These are phyloP conservation scores for Ascochyta fabae DNA, from an alignment of 2,329 filamentous ascomycete species.

Conservation along the genomic window DNA sequence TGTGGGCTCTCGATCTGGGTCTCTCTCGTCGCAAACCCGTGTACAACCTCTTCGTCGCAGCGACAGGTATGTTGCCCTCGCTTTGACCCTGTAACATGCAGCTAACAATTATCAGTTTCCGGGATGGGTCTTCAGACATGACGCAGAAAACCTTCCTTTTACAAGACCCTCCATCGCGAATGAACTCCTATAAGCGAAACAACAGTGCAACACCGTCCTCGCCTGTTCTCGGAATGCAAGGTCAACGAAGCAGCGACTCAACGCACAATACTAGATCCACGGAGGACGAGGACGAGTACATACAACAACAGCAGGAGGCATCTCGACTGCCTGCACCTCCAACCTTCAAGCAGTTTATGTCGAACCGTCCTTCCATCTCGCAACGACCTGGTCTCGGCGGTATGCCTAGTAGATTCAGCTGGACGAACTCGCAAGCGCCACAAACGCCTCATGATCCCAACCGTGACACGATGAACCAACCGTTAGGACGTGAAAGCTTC, in stretches of 20 bases:
- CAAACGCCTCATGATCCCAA: constrained; percentile 46
- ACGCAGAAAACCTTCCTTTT: constrained; percentile 36
- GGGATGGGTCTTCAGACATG: constrained; percentile 12
- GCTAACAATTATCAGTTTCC: constrained; percentile 29
- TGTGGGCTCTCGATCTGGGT: constrained; percentile 32
- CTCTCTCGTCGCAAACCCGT: constrained; percentile 38
- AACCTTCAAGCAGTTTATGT: constrained; percentile 49
- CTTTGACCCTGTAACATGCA: neutral
- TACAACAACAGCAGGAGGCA: constrained; percentile 26
- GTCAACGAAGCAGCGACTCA: constrained; percentile 34
- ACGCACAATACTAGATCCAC: constrained; percentile 43
- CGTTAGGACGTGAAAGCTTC: constrained; percentile 42
- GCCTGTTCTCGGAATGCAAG: constrained; percentile 37
- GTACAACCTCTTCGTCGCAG: constrained; percentile 38
- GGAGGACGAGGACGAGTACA: constrained; percentile 25
- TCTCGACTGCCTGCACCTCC: constrained; percentile 41
- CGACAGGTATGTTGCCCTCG: constrained; percentile 29
- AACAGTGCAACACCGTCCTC: constrained; percentile 43
- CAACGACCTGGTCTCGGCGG: constrained; percentile 35
- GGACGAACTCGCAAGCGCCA: constrained; percentile 50
- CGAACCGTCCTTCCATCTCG: constrained; percentile 44
- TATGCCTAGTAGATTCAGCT: constrained; percentile 47
- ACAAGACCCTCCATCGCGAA: constrained; percentile 30
- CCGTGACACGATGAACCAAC: constrained; percentile 35
- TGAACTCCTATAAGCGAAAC: constrained; percentile 39